Conservation (phyloP, 164 flowering plant genomes). For the Umbellularia californica region DNA sequence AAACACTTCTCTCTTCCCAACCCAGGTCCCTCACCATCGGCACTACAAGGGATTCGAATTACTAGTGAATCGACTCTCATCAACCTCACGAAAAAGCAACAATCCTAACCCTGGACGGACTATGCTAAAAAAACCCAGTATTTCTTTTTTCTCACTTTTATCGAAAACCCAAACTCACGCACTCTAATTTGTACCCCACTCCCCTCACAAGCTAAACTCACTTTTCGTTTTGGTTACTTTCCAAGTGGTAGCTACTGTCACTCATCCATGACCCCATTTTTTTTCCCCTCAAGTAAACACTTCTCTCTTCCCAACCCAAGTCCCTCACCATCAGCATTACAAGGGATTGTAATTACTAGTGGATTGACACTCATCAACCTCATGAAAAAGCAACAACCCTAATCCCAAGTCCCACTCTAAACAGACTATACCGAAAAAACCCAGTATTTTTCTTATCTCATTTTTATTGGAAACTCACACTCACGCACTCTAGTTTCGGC, state of each 20-base stretch:
- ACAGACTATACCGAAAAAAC: neutral
- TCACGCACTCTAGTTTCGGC: too few species aligned
- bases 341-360: neutral
- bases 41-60: neutral
- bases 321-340: neutral
- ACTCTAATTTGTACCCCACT: too few species aligned
- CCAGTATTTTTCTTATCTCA: too few species aligned
- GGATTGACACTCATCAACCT: too few species aligned
- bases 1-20: neutral
- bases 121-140: too few species aligned
- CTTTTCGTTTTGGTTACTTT: too few species aligned
- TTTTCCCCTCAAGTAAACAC: neutral
- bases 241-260: too few species aligned
- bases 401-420: neutral
- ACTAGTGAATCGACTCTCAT: neutral
- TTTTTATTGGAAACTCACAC: fast-evolving
- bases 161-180: too few species aligned
- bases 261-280: neutral
- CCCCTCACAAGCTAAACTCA: too few species aligned
- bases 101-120: too few species aligned
- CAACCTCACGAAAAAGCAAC: too few species aligned
- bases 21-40: neutral
- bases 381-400: neutral
- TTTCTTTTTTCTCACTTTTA: too few species aligned
- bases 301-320: neutral